These are phyloP conservation scores for Hippophae gyantsensis DNA, from an alignment of 306 rosid genomes.

Conservation along the genomic window DNA sequence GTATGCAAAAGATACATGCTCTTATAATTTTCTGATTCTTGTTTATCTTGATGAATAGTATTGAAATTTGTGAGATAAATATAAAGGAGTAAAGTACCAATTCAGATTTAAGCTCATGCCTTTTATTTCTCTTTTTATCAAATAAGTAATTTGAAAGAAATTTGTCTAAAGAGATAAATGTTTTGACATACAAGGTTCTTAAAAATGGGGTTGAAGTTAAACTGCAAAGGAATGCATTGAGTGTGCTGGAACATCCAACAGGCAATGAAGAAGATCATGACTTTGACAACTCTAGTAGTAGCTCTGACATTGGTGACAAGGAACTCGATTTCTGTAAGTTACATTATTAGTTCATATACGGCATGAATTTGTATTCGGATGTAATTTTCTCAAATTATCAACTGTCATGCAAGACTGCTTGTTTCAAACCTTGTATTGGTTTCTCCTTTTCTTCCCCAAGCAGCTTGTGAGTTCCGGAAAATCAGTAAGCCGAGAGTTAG, in stretches of 20 bases:
- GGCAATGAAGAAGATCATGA: constrained; percentile 43
- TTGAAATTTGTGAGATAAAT: too few relatives aligned
- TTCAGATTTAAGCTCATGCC: too few relatives aligned
- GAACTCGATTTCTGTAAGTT: constrained; percentile 48
- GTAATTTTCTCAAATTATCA: background rate
- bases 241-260: constrained; percentile 67
- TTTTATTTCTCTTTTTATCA: background rate
- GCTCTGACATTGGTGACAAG: constrained; percentile 52
- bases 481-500: constrained; percentile 36
- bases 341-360: background rate
- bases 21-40: too few relatives aligned
- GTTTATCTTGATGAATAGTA: too few relatives aligned
- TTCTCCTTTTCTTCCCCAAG: background rate
- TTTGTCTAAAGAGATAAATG: background rate
- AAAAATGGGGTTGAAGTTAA: constrained; percentile 72
- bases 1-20: too few relatives aligned
- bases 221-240: constrained; percentile 64
- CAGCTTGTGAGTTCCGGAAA: constrained; percentile 51
- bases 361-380: background rate
- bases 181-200: constrained; percentile 34
- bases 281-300: constrained; percentile 43
- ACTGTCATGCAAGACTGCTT: background rate
- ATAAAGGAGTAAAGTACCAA: too few relatives aligned
- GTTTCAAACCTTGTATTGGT: background rate
- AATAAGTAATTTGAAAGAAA: background rate